Percentiles rank a stretch among this genome's conserved stretches.
Conservation (phyloP, 495 filamentous ascomycete species). For the Chaetomidium leptoderma region DNA sequence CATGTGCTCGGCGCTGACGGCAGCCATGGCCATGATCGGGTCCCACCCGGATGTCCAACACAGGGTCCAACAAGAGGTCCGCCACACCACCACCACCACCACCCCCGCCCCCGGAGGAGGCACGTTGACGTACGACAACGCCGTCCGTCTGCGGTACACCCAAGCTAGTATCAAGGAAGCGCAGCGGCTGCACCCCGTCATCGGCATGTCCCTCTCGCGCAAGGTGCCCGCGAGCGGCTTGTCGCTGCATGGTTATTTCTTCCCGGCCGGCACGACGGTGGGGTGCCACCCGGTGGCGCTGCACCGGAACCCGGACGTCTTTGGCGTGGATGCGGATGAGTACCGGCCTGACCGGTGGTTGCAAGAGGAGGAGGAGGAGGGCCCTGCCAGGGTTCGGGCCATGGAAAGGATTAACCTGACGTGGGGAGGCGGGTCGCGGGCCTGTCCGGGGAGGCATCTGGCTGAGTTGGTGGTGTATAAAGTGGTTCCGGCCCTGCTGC, state of each 20-base stretch:
- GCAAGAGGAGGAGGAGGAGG: conserved; percentile 36
- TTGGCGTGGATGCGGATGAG: conserved; percentile 48
- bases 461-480: conserved; percentile 62
- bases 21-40: conserved; percentile 35
- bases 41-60: conserved; percentile 23
- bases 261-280: conserved; percentile 53
- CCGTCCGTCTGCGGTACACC: conserved; percentile 45
- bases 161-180: conserved; percentile 60
- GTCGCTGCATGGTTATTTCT: conserved; percentile 44
- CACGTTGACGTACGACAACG: conserved; percentile 2
- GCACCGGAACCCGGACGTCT: conserved; percentile 51
- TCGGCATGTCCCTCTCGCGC: conserved; percentile 54
- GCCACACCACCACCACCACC: neutral
- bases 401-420: conserved; percentile 47
- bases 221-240: conserved; percentile 50
- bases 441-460: conserved; percentile 66
- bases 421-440: conserved; percentile 62
- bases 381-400: conserved; percentile 27
- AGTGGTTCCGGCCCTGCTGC: conserved; percentile 56
- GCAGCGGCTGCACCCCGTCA: conserved; percentile 56
- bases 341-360: conserved; percentile 59
- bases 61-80: conserved; percentile 28
- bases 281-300: conserved; percentile 59
- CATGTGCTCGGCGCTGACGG: conserved; percentile 44
- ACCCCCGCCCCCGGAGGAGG: too few species aligned